These are phyloP conservation scores for Suillus fuscotomentosus DNA, from an alignment of 768 basidiomycete species.

Conservation along the genomic window DNA sequence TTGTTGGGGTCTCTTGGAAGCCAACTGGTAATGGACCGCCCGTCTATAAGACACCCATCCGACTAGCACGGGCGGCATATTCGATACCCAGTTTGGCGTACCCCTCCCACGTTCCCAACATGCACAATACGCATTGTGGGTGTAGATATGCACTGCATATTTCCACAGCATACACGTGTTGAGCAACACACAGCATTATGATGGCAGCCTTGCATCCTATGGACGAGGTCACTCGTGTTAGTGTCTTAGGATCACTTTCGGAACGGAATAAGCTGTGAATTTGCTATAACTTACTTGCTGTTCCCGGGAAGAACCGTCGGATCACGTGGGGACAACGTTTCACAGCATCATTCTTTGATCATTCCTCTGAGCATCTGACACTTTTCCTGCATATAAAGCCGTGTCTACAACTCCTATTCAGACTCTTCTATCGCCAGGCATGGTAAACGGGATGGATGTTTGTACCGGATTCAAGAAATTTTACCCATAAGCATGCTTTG, in stretches of 20 bases:
- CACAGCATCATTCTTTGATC: background rate
- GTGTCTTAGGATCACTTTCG: background rate
- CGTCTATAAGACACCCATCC: background rate
- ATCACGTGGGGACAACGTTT: background rate
- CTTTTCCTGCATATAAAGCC: background rate
- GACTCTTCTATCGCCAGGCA: slow-evolving; percentile 1
- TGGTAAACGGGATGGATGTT: slow-evolving; percentile 10
- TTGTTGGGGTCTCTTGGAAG: slow-evolving; percentile 2
- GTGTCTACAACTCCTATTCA: slow-evolving; percentile 19
- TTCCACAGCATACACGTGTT: background rate
- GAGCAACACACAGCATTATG: background rate
- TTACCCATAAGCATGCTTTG: slow-evolving; percentile 89
- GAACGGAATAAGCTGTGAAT: background rate
- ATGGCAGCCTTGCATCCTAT: background rate
- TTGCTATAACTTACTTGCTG: background rate
- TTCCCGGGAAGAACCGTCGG: background rate
- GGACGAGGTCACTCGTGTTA: background rate
- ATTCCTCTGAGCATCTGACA: background rate
- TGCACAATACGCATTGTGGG: background rate
- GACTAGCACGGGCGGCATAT: background rate
- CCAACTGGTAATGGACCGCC: background rate
- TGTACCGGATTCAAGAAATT: slow-evolving; percentile 79
- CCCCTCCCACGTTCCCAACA: slow-evolving; percentile 4
- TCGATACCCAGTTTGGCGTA: background rate
- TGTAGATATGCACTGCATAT: background rate